Evolutionary conservation across 352 stramenopile genomes (phyloP), one percentile per base, ranked within the genome.

Genomic region (Phytophthora litchii): DNA sequence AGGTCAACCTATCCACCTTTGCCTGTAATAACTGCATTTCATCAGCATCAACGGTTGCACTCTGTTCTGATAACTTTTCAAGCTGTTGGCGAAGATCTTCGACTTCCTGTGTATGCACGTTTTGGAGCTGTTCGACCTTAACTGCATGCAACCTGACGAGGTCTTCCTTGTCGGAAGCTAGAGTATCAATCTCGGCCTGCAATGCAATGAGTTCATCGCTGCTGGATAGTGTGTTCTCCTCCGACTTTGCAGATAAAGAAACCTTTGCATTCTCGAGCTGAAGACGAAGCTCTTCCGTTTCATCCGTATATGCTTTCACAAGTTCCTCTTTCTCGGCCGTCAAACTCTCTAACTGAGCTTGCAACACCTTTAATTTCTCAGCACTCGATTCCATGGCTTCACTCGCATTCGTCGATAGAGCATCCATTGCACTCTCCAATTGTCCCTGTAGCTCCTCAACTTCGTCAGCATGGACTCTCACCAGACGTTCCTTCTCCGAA

Each of bases 361-460:
- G 59, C 29, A 73, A 37, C 12, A 9, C 42, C n/a, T 64, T 14
- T 13, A 69, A 35, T 11, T 67, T 41, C 13, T 67, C 13, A 44
- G 34, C 34, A 36, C 54, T 64, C 9, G 16, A 19, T 35, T 45
- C 46, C 13, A n/a, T 12, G 2, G 9, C 9, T 2, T 61, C 50
- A 3, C 65, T 43, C 5, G 40, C 16, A 12, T 63, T 60, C 4
- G 12, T 38, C n/a, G 35, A 52, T 12, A 58, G 48, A 20, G 27
- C 35, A 23, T 55, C 69, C 60, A 56, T 73, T 1, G 52, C 59
- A 35, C 42, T 58, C 36, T 63, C 64, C 1, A 78, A 44, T 48
- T 78, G 64, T 5, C 46, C 53, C 14, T 70, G 61, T 8, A 74
- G 42, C 19, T 70, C 69, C 13, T 70, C 54, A 1, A 74, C 32